Conservation (phyloP, 345 rosid genomes). For the Erucastrum elatum region DNA sequence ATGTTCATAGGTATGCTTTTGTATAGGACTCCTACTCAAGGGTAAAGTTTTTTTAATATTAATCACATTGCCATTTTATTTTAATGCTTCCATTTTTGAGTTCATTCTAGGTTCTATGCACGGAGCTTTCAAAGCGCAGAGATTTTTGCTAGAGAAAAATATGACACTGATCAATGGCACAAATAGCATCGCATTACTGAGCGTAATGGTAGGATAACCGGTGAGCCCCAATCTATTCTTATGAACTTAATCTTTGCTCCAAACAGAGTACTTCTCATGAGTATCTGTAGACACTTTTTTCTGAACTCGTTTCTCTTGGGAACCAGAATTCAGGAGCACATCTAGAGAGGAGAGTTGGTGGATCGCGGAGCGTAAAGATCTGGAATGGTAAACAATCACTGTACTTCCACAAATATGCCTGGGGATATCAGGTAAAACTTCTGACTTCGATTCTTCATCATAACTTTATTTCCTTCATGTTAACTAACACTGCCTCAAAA, state of each 20-base stretch:
- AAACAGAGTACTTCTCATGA: conserved; percentile 16
- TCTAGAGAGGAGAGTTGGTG: conserved; percentile 60
- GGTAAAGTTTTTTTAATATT: too few relatives aligned
- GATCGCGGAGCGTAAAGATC: conserved; percentile 51
- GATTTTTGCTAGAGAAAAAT: conserved; percentile 39
- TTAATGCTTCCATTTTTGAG: too few relatives aligned
- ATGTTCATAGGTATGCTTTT: too few relatives aligned
- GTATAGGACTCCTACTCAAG: too few relatives aligned
- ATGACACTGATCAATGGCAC: conserved; percentile 51
- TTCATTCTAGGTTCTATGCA: too few relatives aligned
- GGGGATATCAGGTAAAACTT: conserved; percentile 73
- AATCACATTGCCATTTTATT: too few relatives aligned
- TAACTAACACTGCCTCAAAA: conserved; percentile 24
- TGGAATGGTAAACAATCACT: conserved; percentile 25
- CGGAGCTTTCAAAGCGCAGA: conserved; percentile 6
- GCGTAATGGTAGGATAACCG: conserved; percentile 69
- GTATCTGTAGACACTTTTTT: background rate
- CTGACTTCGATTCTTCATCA: background rate
- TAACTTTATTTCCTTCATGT: conserved; percentile 19
- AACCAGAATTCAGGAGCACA: conserved; percentile 64
- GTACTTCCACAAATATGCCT: conserved; percentile 48
- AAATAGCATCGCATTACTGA: conserved; percentile 69
- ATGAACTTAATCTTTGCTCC: conserved; percentile 30
- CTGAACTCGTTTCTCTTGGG: conserved; percentile 13
- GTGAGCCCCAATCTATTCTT: conserved; percentile 46